Evolutionary conservation across 2,329 filamentous ascomycete species (phyloP).

Genomic region (Diaporthe sp.): DNA sequence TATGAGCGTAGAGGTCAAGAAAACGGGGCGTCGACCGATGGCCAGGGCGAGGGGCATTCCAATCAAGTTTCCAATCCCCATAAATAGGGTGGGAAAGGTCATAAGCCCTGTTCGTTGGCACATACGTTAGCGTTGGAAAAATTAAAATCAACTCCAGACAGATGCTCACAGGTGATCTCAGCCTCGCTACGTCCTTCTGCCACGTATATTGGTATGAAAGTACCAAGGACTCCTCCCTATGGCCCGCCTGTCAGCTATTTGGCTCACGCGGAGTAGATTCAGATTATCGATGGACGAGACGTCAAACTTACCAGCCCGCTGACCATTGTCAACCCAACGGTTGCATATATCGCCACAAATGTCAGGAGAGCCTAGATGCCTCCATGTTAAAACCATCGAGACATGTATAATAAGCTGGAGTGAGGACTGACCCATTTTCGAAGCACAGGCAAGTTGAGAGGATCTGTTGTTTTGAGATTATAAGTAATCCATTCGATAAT

Average conservation of each 20-base stretch:
- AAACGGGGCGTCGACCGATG: background rate
- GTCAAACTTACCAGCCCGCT: slow-evolving; percentile 3
- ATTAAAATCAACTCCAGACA: too few species aligned
- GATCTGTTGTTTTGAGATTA: background rate
- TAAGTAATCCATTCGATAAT: background rate
- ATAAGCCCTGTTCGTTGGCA: background rate
- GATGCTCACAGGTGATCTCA: slow-evolving; percentile 6
- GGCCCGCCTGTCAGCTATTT: background rate
- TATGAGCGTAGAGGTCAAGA: background rate
- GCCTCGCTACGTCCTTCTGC: background rate
- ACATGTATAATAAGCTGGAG: too few species aligned
- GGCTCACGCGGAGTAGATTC: background rate
- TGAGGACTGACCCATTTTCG: slow-evolving; percentile 4
- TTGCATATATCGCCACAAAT: background rate
- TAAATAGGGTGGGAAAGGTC: slow-evolving; percentile 17
- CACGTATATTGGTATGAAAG: slow-evolving; percentile 10
- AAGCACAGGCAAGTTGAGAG: slow-evolving; percentile 5
- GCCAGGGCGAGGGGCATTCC: slow-evolving; percentile 3
- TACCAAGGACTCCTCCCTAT: slow-evolving; percentile 2
- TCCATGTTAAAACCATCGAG: background rate
- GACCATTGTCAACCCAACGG: slow-evolving; percentile 8
- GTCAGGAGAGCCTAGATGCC: background rate
- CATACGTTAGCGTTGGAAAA: background rate
- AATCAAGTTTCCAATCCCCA: slow-evolving; percentile 7
- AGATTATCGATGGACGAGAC: background rate